Evolutionary conservation across 1,284 basidiomycete species (phyloP).

Genomic region (Malassezia psittaci): DNA sequence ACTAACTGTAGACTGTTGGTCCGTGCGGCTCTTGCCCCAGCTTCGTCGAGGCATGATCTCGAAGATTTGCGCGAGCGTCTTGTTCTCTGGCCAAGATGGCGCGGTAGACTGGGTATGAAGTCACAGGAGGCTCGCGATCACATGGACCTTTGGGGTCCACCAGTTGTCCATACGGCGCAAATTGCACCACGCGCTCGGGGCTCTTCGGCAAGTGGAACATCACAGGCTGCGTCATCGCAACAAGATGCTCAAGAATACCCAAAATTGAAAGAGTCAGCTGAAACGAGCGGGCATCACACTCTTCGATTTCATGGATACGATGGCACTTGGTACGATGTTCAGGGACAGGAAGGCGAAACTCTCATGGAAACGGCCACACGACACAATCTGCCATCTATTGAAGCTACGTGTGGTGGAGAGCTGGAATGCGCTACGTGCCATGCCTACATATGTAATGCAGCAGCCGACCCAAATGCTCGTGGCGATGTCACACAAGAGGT

Average conservation of each 20-base stretch:
- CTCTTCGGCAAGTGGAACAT: background rate
- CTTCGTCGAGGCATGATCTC: slow-evolving; percentile 36
- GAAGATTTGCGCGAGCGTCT: slow-evolving; percentile 29
- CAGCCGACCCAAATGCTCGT: slow-evolving; percentile 9
- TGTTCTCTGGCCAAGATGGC: slow-evolving; percentile 46
- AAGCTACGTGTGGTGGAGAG: slow-evolving; percentile 43
- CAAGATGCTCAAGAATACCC: too few species aligned
- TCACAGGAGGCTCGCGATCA: slow-evolving; percentile 29
- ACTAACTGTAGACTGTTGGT: slow-evolving; percentile 24
- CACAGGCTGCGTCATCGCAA: background rate
- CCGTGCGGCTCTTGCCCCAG: slow-evolving; percentile 38
- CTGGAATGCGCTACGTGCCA: slow-evolving; percentile 43
- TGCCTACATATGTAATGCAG: slow-evolving; percentile 24
- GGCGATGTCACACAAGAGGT: slow-evolving; percentile 2
- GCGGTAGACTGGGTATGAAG: slow-evolving; percentile 45
- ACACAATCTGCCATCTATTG: slow-evolving; percentile 31
- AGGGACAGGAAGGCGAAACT: slow-evolving; percentile 37
- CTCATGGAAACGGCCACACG: slow-evolving; percentile 41
- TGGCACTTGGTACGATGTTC: slow-evolving; percentile 23
- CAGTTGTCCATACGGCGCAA: slow-evolving; percentile 27
- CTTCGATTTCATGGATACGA: slow-evolving; percentile 29
- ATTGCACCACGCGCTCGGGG: slow-evolving; percentile 24
- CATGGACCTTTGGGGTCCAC: slow-evolving; percentile 33
- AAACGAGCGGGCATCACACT: slow-evolving; percentile 7
- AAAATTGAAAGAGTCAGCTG: too few species aligned